A percentile compares a stretch with the other conserved stretches of the same genome.
Conservation (phyloP, 352 stramenopile genomes). For the Phytophthora hybrid region DNA sequence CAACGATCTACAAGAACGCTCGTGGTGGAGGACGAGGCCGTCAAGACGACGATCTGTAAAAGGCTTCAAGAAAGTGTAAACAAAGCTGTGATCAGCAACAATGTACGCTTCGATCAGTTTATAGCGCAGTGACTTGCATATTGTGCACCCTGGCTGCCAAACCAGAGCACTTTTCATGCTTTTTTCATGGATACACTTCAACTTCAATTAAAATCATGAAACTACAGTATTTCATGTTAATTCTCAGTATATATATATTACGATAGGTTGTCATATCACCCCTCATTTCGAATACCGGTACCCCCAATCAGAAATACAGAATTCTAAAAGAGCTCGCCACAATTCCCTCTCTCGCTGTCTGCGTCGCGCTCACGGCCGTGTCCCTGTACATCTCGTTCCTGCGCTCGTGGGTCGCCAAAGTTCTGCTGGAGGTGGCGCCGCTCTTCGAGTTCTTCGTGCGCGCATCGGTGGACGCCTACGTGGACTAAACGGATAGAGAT, state of each 20-base stretch:
- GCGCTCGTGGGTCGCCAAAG: slow-evolving; percentile 32
- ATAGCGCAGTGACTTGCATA: not conserved
- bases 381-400: slow-evolving; percentile 49
- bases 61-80: not conserved
- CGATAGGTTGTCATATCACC: not conserved
- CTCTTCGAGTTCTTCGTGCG: slow-evolving; percentile 42
- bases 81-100: not conserved
- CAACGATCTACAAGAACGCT: slow-evolving; percentile 69
- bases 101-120: no score
- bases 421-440: slow-evolving; percentile 33
- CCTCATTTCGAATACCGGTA: not conserved
- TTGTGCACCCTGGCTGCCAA: no score
- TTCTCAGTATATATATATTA: not conserved
- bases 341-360: slow-evolving; percentile 32
- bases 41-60: slow-evolving; percentile 24
- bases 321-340: slow-evolving; percentile 10
- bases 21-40: slow-evolving; percentile 17
- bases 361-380: slow-evolving; percentile 33
- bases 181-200: not conserved
- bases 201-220: not conserved
- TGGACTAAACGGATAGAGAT: slow-evolving; percentile 14
- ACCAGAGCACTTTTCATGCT: no score
- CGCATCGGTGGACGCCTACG: slow-evolving; percentile 29
- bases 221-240: not conserved
- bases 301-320: not conserved